A percentile compares a stretch with the other conserved stretches of the same genome.
Conservation (phyloP, 495 filamentous ascomycete species). For the Podospora appendiculata region DNA sequence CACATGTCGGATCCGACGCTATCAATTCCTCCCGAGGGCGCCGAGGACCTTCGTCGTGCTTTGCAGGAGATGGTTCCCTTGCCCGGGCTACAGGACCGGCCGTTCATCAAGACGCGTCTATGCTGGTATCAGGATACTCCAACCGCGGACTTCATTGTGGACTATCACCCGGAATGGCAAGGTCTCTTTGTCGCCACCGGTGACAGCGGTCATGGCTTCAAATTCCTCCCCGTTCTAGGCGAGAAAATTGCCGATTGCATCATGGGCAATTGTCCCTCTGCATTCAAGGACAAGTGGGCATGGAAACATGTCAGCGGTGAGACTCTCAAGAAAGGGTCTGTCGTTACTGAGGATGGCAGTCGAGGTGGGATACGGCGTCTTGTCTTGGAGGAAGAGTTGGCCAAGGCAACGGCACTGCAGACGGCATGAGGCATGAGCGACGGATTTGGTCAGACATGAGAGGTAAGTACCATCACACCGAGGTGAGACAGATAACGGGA, state of each 20-base stretch:
- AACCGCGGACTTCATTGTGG: conserved; percentile 71
- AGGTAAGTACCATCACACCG: conserved; percentile 1
- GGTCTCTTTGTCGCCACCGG: conserved; percentile 76
- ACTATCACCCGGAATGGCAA: conserved; percentile 60
- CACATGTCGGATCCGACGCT: conserved; percentile 26
- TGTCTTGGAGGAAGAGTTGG: conserved; percentile 44
- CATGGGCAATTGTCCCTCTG: conserved; percentile 44
- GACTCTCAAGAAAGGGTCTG: not conserved
- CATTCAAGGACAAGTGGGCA: conserved; percentile 58
- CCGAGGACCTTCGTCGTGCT: conserved; percentile 51
- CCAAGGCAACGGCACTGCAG: conserved; percentile 14
- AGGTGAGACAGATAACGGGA: not conserved
- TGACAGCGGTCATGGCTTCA: conserved; percentile 81
- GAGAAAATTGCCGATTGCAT: conserved; percentile 67
- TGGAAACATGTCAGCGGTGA: conserved; percentile 43
- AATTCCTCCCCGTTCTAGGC: conserved; percentile 82
- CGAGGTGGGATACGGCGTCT: conserved; percentile 50
- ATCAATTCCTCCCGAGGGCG: conserved; percentile 51
- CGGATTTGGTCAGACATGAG: not conserved
- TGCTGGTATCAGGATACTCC: conserved; percentile 91
- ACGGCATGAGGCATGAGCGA: not conserved
- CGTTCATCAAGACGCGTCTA: conserved; percentile 61
- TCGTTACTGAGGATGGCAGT: conserved; percentile 58
- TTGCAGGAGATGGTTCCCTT: conserved; percentile 55
- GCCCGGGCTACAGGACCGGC: conserved; percentile 45